phyloP scores from a whole-genome alignment of 148 eudicot genomes.

The Spergularia bocconei region DNA sequence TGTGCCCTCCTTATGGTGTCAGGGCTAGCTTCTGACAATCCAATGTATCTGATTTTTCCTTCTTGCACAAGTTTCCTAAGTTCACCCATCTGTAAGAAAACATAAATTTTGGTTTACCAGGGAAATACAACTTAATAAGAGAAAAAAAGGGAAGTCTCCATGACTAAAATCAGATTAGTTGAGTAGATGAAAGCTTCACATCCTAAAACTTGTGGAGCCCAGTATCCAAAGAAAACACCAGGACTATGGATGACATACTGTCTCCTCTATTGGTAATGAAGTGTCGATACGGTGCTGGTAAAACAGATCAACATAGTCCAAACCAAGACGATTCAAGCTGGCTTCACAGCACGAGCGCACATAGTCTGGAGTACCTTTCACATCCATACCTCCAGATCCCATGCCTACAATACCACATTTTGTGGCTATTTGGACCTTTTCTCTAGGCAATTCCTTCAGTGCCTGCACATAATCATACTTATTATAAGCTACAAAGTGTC shows the following conservation, averaged over 20 bases:
- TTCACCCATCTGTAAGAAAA: conserved; percentile 53
- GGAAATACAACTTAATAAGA: neutral
- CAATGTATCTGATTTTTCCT: conserved; percentile 70
- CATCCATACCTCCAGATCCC: conserved; percentile 30
- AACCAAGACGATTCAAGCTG: conserved; percentile 63
- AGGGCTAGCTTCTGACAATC: conserved; percentile 67
- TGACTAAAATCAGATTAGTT: neutral
- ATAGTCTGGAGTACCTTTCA: conserved; percentile 52
- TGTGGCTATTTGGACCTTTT: conserved; percentile 72
- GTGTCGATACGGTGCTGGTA: conserved; percentile 68
- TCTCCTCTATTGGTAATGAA: conserved; percentile 67
- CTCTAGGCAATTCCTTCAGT: conserved; percentile 66
- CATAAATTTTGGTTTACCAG: neutral
- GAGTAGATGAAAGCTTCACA: neutral
- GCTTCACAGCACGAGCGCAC: conserved; percentile 69
- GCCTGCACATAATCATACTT: conserved; percentile 43
- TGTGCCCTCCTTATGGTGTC: conserved; percentile 72
- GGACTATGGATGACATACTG: conserved; percentile 38
- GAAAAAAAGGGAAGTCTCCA: conserved; percentile 2
- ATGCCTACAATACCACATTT: conserved; percentile 58
- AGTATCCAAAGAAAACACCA: neutral
- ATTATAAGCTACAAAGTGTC: neutral
- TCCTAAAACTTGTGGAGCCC: neutral
- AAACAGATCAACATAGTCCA: conserved; percentile 67
- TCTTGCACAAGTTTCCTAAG: conserved; percentile 72